Base-by-base conservation (phyloP, 2,329 filamentous ascomycete species). In the Colletotrichum siamense region DNA sequence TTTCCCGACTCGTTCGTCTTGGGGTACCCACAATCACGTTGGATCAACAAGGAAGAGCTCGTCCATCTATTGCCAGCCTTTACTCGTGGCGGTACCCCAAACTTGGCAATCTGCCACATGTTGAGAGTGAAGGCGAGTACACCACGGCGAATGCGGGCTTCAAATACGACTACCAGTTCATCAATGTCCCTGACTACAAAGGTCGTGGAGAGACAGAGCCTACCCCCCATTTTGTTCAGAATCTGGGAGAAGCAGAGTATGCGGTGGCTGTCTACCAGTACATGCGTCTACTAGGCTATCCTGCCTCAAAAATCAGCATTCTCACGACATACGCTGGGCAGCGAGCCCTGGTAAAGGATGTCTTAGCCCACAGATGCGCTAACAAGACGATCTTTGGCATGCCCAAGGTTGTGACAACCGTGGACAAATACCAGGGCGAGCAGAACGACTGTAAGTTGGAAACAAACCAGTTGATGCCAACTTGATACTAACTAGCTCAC, bases 341-440 rank as follows among this genome's bases (percentile, higher is more conserved):
- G 83, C 91, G 93, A 75, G 95, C 96, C 36, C 88, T 99, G 80
- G 95, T 99, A 77, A 93, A 91, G 80, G 96, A 99, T 84, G 95
- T 99, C 5, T 86, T 99, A 68, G 88, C 87, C 16, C 95, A 98
- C 82, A 91, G 97, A 75, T 99, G 97, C 84, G 94, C 93, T 49
- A 94, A 92, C 80, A 98, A 96, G 80, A 87, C 93, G 3, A 87
- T 99, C 24, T 99, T 99, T 85, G 96, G 96, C 10, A 87, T 98
- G 84, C 97, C 97, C 22, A 94, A 94, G 84, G 94, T 94, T 69
- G 95, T 99, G 32, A 96, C 95, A 5, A 99, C 98, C 7, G 96
- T 99, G 78, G 97, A 99, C 87, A 98, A 98, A 84, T 99, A 99
- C 82, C 97, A 99, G 87, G 98, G 97, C 83, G 97, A 99, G 88